Evolutionary conservation across 306 rosid genomes (phyloP).

Genomic region (Nissolia schottii): DNA sequence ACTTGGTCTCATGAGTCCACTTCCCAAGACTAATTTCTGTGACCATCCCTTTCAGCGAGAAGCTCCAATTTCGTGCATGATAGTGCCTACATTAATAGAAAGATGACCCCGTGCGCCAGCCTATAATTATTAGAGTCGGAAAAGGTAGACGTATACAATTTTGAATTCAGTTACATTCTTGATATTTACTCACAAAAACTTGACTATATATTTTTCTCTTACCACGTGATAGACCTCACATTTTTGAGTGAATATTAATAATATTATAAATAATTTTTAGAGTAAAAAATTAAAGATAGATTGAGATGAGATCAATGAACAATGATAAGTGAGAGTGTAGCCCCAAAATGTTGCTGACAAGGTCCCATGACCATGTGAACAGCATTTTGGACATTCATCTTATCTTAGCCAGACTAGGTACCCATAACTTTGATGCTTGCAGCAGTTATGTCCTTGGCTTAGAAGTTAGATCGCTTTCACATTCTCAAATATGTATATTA

Average conservation of each 20-base stretch:
- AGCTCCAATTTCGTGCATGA: neutral
- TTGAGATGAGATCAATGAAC: neutral
- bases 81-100: neutral
- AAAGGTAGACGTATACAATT: too few species aligned
- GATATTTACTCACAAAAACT: too few species aligned
- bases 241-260: too few species aligned
- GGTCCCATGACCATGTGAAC: constrained; percentile 36
- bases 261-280: too few species aligned
- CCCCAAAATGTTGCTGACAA: neutral
- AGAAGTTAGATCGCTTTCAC: constrained; percentile 4
- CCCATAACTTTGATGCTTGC: neutral
- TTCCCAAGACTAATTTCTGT: neutral
- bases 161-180: too few species aligned
- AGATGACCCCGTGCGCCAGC: too few species aligned
- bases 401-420: neutral
- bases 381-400: neutral
- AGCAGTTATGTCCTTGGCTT: neutral
- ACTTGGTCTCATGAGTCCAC: constrained; percentile 22
- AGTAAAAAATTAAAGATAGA: neutral
- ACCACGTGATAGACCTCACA: too few species aligned
- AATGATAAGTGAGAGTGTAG: neutral
- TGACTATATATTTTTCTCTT: too few species aligned
- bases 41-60: constrained; percentile 29
- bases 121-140: too few species aligned
- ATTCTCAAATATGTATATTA: too few species aligned